Conservation (phyloP, 306 rosid species). For the Echinosophora koreensis region DNA sequence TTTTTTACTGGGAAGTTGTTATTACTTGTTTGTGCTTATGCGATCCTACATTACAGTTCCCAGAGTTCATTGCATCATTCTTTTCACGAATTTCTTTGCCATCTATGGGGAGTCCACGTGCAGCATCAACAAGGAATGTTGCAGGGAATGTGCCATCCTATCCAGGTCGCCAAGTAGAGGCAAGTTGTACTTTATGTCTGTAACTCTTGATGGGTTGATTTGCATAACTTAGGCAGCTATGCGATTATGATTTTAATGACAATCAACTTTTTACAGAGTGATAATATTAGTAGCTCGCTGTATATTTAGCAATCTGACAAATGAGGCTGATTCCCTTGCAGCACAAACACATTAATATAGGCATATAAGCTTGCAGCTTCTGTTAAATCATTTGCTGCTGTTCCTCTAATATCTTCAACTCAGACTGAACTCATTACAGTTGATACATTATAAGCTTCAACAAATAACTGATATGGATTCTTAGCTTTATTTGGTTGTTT, state of each 20-base stretch:
- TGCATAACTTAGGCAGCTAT: slow-evolving; percentile 2
- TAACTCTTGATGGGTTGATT: slow-evolving; percentile 25
- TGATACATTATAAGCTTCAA: neutral
- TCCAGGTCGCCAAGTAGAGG: slow-evolving; percentile 81
- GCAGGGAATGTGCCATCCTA: slow-evolving; percentile 64
- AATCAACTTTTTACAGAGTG: neutral
- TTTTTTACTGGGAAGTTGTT: slow-evolving; percentile 34
- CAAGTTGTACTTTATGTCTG: slow-evolving; percentile 52
- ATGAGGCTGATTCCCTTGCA: neutral
- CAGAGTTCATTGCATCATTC: slow-evolving; percentile 71
- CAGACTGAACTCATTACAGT: slow-evolving; percentile 11
- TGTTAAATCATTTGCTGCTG: neutral
- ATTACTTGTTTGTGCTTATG: slow-evolving; percentile 44
- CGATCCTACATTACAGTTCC: slow-evolving; percentile 65
- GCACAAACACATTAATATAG: slow-evolving; percentile 14
- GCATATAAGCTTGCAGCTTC: slow-evolving; percentile 16
- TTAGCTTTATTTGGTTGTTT: neutral
- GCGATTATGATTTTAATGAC: slow-evolving; percentile 26
- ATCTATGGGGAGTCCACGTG: slow-evolving; percentile 67
- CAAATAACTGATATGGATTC: neutral
- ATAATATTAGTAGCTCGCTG: slow-evolving; percentile 13
- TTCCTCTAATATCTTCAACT: slow-evolving; percentile 12
- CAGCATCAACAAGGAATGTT: slow-evolving; percentile 69
- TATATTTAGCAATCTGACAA: slow-evolving; percentile 7
- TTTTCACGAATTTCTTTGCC: slow-evolving; percentile 83